Evolutionary conservation across 2,329 filamentous ascomycete genomes (phyloP).

Genomic region (Dryadomyces quercus-mongolicae): DNA sequence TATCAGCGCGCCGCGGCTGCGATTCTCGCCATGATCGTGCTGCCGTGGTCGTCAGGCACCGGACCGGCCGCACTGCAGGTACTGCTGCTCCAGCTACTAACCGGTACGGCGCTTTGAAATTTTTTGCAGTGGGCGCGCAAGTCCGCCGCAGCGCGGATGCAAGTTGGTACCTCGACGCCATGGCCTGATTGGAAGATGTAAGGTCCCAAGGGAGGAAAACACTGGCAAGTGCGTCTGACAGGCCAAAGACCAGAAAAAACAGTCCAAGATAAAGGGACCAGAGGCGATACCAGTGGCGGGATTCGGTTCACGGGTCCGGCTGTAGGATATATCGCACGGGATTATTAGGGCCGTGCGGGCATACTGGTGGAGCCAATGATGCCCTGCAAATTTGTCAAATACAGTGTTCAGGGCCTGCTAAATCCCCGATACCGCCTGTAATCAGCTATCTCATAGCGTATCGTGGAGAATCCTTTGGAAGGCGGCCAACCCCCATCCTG

Average conservation of each 20-base stretch:
- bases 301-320: background rate
- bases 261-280: background rate
- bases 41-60: conserved; percentile 7
- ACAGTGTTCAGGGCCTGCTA: too few species aligned
- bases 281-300: background rate
- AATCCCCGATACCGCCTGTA: too few species aligned
- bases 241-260: background rate
- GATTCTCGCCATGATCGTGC: conserved; percentile 2
- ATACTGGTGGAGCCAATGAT: too few species aligned
- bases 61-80: background rate
- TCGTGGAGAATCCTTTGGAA: too few species aligned
- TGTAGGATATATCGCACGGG: too few species aligned
- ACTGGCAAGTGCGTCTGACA: background rate
- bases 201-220: background rate
- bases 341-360: too few species aligned
- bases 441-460: too few species aligned
- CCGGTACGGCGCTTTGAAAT: background rate
- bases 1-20: conserved; percentile 5
- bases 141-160: conserved; percentile 6
- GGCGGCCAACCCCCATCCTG: too few species aligned
- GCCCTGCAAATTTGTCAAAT: too few species aligned
- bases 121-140: background rate
- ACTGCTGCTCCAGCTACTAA: background rate
- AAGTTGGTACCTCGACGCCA: conserved; percentile 7
- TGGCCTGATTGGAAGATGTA: background rate